phyloP scores from a whole-genome alignment of 371 early-diverging fungal species.

The Lichtheimia hyalospora region DNA sequence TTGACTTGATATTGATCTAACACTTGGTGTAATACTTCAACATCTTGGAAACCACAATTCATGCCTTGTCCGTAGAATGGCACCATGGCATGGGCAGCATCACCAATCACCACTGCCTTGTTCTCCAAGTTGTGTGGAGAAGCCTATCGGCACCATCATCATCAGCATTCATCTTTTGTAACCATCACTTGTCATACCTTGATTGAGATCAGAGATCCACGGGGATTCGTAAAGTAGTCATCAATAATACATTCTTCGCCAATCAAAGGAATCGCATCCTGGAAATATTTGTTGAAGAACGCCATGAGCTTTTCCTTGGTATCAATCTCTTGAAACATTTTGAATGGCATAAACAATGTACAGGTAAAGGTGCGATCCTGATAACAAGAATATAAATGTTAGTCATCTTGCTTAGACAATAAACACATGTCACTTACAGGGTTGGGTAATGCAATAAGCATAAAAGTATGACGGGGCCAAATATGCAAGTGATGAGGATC shows the following conservation, averaged over 20 bases:
- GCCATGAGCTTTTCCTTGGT: slow-evolving; percentile 63
- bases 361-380: slow-evolving; percentile 93
- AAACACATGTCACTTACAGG: slow-evolving; percentile 45
- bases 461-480: slow-evolving; percentile 94
- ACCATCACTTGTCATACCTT: slow-evolving; percentile 52
- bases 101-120: slow-evolving; percentile 84
- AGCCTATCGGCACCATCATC: slow-evolving; percentile 43
- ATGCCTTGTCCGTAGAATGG: slow-evolving; percentile 97
- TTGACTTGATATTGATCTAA: slow-evolving; percentile 56
- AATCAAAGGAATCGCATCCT: slow-evolving; percentile 82
- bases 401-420: not conserved
- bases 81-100: slow-evolving; percentile 98
- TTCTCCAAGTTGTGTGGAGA: slow-evolving; percentile 84
- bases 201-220: slow-evolving; percentile 81
- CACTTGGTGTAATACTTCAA: slow-evolving; percentile 72
- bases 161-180: not conserved
- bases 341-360: slow-evolving; percentile 94
- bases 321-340: slow-evolving; percentile 79
- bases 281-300: slow-evolving; percentile 81
- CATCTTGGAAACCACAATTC: slow-evolving; percentile 98
- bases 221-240: slow-evolving; percentile 84
- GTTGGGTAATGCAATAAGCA: slow-evolving; percentile 97
- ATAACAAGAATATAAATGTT: too few relatives aligned
- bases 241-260: slow-evolving; percentile 66
- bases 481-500: slow-evolving; percentile 94